Evolutionary conservation across 1,284 basidiomycete genomes (phyloP), one percentile per base, ranked within the genome.

Genomic region (Ustilago esculenta): DNA sequence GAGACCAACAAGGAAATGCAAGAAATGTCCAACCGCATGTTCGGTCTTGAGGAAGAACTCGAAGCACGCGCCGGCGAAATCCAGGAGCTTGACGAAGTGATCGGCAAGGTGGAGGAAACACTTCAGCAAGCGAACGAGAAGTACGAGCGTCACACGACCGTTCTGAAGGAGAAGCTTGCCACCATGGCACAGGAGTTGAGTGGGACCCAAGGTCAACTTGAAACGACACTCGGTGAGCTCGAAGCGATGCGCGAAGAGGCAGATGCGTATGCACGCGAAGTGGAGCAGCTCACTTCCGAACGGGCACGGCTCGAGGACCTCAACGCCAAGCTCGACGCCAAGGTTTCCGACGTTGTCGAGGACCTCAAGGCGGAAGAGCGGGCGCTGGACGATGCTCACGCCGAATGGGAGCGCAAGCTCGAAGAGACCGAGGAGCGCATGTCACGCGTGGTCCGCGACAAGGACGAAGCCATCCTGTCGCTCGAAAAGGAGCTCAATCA

Each of bases 101-200:
- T 81, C 20, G 90, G 91, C 71, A 89, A 90, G 52, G 86, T 93
- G 25, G 88, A 90, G 21, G 83, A 83, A 1, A 87, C 90, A 76
- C 81, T 91, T 17, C 84, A 88, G 84, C 56, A 87, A 86, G 81
- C 67, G 32, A 70, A 73, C 23, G 57, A 69, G 52, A 64, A 68
- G 58, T 65, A 75, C 41, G 75, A 77, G 29, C 55, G 72, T n/a
- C 64, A 73, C 33, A 59, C 57, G 7, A 36, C 20, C n/a, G 63
- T 70, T 17, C 66, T 70, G 47, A 75, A 68, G 43, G 71, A 64
- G 41, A 65, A 66, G 49, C 54, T 73, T 14, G 54, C 61, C 17
- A 46, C 48, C 14, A 47, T 51, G 10, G 46, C 53, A 11, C 44
- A 52, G 23, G 71, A 70, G 39, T 30, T 73, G 33, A 51, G 42